Evolutionary conservation across 2,329 filamentous ascomycete genomes (phyloP).

Genomic region (Fusarium abutilonis): DNA sequence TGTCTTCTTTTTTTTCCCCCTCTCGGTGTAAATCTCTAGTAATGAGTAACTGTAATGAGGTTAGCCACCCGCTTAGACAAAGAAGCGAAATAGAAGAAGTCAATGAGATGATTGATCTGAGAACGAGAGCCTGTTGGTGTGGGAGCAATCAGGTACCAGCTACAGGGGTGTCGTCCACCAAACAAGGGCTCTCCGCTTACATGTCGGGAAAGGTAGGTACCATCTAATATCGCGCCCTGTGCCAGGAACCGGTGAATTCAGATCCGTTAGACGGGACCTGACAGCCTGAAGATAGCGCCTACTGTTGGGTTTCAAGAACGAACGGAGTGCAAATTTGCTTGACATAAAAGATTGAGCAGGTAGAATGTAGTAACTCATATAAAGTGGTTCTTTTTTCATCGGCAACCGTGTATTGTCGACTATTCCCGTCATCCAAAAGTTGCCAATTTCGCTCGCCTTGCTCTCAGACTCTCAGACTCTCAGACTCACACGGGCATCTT

Average conservation of each 20-base stretch:
- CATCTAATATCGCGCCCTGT: constrained; percentile 28
- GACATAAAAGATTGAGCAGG: constrained; percentile 2
- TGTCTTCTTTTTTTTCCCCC: background rate
- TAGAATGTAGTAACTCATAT: background rate
- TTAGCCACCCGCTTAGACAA: constrained; percentile 29
- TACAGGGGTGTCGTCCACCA: constrained; percentile 40
- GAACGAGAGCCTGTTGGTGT: constrained; percentile 29
- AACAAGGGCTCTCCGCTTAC: constrained; percentile 37
- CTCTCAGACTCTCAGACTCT: background rate
- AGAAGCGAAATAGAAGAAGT: constrained; percentile 39
- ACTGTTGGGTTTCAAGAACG: constrained; percentile 2
- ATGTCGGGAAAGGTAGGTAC: too few relatives aligned
- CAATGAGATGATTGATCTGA: constrained; percentile 28
- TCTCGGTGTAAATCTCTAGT: constrained; percentile 1
- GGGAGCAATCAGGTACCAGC: constrained; percentile 44
- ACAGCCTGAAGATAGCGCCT: background rate
- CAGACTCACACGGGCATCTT: constrained; percentile 4
- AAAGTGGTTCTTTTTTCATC: constrained; percentile 5
- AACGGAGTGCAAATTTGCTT: background rate
- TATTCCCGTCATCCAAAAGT: constrained; percentile 2
- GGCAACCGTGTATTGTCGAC: background rate
- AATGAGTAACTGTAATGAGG: constrained; percentile 11
- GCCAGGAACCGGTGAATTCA: constrained; percentile 32
- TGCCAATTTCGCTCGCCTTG: constrained; percentile 31
- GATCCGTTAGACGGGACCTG: background rate